Base-by-base conservation (phyloP, 1,139 yeast species). In the Kluyveromyces marxianus region DNA sequence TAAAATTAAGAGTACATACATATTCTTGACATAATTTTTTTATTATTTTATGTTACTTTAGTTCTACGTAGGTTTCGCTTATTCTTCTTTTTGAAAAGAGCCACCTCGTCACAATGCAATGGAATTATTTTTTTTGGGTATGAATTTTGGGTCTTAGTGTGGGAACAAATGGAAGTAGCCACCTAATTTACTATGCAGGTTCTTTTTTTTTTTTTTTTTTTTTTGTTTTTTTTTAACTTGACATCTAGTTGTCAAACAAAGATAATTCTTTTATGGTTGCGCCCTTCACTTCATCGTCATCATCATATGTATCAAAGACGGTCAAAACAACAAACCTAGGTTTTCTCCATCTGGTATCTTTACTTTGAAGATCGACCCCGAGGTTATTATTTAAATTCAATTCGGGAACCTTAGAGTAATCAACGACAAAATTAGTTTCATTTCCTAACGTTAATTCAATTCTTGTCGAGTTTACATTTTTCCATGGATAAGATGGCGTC, bases 201-300 rank as follows among this genome's bases (percentile, higher is more conserved):
- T 14, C 31, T 7, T 29, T 7, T 29, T 1, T 29, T 29, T 7
- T 29, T 14, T 14, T 14, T 14, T 14, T 14, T 14, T 14, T 14
- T 14, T 14, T 14, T 14, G 21, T 1, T 14, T 14, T 14, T 14
- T 14, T 14, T 14, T 14, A 14, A 14, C 21, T 14, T 14, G 21
- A 14, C 21, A 2, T 25, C 2, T 36, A 21, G 25, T 26, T 21
- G 5, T 26, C 25, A 14, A 41, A 41, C 35, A 79, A 60, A 30
- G 70, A 75, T 44, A 79, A 66, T 54, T 80, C 86, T 42, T 72
- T 72, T 33, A 81, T 54, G 14, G 81, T 79, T 1, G 81, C 84
- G 3, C 88, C 88, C 25, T 69, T 69, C 10, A 52, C 64, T 35
- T 70, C 76, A 5, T 65, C 58, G 24, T 70, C 66, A 39, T 67